phyloP scores from a whole-genome alignment of 331 rosid genomes.

The Rosa hybrid region DNA sequence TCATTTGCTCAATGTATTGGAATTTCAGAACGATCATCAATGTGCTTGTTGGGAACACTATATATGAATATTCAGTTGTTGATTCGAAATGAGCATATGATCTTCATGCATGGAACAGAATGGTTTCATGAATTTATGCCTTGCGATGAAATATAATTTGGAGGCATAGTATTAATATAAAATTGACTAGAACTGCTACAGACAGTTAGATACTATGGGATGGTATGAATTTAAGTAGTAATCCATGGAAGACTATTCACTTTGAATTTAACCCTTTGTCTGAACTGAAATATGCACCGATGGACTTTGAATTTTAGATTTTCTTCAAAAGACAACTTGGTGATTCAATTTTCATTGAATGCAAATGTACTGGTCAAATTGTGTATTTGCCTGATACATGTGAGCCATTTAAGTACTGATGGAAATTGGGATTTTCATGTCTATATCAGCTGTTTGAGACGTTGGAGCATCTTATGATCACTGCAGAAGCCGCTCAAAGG shows the following conservation, averaged over 20 bases:
- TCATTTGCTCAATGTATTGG: not conserved
- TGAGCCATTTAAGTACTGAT: conserved; percentile 7
- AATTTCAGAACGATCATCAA: not conserved
- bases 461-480: conserved; percentile 80
- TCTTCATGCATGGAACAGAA: not conserved
- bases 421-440: conserved; percentile 15
- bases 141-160: not conserved
- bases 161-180: not conserved
- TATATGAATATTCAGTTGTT: not conserved
- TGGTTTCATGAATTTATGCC: not conserved
- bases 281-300: not conserved
- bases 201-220: not conserved
- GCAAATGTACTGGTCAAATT: not conserved
- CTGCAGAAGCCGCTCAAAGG: conserved; percentile 95
- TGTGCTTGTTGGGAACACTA: not conserved
- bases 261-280: not conserved
- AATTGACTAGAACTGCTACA: not conserved
- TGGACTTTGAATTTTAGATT: not conserved
- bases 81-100: not conserved
- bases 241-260: not conserved
- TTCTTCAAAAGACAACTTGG: not conserved
- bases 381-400: not conserved
- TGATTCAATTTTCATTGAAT: not conserved
- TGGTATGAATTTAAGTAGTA: not conserved
- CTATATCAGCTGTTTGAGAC: conserved; percentile 69